Evolutionary conservation across 768 basidiomycete species (phyloP), one percentile per base, ranked within the genome.

Genomic region (Sistotremastrum niveocremeum): DNA sequence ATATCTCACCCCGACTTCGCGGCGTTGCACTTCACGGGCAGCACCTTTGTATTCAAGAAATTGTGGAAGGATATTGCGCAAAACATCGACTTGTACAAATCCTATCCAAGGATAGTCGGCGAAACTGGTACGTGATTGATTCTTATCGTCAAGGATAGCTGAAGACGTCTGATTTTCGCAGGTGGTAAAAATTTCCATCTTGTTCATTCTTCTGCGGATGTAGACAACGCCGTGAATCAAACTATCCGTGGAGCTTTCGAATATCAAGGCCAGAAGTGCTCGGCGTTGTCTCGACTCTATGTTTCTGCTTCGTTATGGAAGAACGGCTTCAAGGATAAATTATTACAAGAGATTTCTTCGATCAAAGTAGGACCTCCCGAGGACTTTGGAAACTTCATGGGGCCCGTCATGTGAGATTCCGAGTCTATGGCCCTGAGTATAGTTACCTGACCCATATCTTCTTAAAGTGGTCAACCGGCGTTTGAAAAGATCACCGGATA

Each of bases 201-300:
- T 40, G 69, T 98, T 42, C 95, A 98, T 63, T 69, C 74, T 45
- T 81, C 79, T 9, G 94, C 93, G 35, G 86, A 95, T 55, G 65
- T 95, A 45, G 70, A 69, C 60, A 93, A 91, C 53, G 88, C 93
- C n/a, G 95, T 87, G 42, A 53, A 85, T 41, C 94, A 98, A 66
- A 76, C 71, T 44, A 74, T 98, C 50, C 74, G 95, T 46, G 85
- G 73, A 11, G 91, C 83, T 1, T 98, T 94, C 62, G 95, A 99
- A 64, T 99, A 97, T 62, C 89, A 91, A 69, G 91, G 89, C 43
- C 95, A 99, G 61, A 99, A 98, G 64, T 99, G 95, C 62, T 93
- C 90, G 8, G 95, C 95, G 0, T 74, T 93, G 33, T 93, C 93
- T 3, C 71, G 95, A 43, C 60, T 87, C 32, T 99, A 98, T 63